These are phyloP conservation scores for Schoenoplectus triqueter DNA, from an alignment of 202 grass and related monocot genomes.

Conservation along the genomic window DNA sequence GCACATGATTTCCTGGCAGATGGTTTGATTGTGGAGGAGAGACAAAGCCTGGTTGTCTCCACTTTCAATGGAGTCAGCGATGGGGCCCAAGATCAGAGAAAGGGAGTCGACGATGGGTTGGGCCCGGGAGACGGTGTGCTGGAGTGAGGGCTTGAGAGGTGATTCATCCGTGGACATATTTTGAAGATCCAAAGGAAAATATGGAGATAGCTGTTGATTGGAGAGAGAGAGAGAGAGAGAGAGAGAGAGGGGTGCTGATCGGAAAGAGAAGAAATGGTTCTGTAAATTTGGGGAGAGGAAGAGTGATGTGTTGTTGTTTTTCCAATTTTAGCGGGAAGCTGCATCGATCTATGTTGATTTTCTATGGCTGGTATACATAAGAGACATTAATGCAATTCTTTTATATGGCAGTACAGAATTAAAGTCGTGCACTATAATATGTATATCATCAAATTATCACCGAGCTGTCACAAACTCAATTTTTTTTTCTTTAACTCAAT, in stretches of 20 bases:
- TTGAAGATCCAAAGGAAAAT: not conserved
- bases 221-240: not conserved
- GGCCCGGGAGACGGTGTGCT: constrained; percentile 48
- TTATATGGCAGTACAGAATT: not conserved
- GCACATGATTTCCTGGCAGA: constrained; percentile 39
- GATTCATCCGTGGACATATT: not conserved
- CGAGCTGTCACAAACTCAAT: not conserved
- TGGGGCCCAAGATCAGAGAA: constrained; percentile 48
- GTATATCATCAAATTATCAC: not conserved
- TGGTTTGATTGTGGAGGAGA: constrained; percentile 58
- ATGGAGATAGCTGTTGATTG: not conserved
- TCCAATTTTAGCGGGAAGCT: constrained; percentile 11
- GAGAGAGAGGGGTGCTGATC: not conserved
- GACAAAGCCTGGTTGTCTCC: constrained; percentile 49
- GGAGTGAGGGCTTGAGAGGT: constrained; percentile 34
- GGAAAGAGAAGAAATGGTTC: too few species aligned
- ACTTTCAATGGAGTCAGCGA: constrained; percentile 36
- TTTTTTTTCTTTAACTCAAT: not conserved
- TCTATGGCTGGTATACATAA: not conserved
- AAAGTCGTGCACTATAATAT: not conserved
- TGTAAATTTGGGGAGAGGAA: constrained; percentile 12
- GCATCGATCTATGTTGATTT: not conserved
- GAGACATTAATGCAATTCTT: not conserved
- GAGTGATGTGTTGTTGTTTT: constrained; percentile 12
- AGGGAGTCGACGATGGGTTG: constrained; percentile 55